These are phyloP conservation scores for Cenchrus americanus DNA, from an alignment of 176 grass and related monocot genomes.

Conservation along the genomic window DNA sequence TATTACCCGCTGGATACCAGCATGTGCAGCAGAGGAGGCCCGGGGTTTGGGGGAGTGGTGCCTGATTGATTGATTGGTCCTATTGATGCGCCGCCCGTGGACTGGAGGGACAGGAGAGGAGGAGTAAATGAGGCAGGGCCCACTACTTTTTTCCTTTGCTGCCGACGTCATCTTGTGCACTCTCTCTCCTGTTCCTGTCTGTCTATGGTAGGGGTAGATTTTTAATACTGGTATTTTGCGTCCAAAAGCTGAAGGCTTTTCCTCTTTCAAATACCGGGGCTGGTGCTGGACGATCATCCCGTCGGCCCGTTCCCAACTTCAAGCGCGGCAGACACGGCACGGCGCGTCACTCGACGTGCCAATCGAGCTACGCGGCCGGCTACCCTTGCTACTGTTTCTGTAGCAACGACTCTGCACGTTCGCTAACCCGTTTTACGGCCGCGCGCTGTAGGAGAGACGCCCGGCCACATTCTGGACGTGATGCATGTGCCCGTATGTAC, in stretches of 20 bases:
- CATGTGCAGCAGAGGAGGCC: too few species aligned
- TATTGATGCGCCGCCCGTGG: too few species aligned
- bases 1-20: too few species aligned
- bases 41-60: neutral
- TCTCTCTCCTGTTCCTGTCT: too few species aligned
- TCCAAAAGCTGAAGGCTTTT: neutral
- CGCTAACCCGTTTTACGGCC: neutral
- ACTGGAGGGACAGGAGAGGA: too few species aligned
- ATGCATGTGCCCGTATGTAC: neutral
- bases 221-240: neutral
- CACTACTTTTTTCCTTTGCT: neutral
- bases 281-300: too few species aligned
- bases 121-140: too few species aligned
- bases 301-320: too few species aligned
- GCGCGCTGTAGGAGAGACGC: neutral
- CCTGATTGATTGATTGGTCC: too few species aligned
- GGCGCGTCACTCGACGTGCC: too few species aligned
- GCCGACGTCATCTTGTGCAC: neutral
- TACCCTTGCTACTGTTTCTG: neutral
- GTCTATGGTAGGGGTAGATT: neutral
- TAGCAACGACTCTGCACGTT: neutral
- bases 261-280: neutral
- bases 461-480: neutral
- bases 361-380: too few species aligned
- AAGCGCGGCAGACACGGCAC: too few species aligned